phyloP scores from a whole-genome alignment of 768 basidiomycete genomes.

The Tricholoma furcatifolium region DNA sequence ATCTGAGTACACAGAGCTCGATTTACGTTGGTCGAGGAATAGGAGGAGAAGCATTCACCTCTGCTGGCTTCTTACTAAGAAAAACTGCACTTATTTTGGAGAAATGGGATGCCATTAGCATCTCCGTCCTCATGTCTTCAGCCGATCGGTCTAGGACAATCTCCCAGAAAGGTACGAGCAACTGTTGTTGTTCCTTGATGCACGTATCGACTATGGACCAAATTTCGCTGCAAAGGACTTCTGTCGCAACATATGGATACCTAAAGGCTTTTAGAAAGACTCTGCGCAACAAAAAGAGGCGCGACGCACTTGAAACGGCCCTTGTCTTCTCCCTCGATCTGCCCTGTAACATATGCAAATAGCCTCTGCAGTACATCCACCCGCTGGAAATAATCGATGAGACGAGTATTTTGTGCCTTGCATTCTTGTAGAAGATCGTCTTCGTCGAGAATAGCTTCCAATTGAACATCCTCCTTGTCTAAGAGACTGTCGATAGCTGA shows the following conservation, averaged over 20 bases:
- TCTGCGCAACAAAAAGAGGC: background rate
- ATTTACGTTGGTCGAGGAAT: constrained; percentile 23
- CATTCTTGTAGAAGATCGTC: constrained; percentile 93
- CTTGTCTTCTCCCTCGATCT: constrained; percentile 78
- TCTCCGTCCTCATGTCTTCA: constrained; percentile 85
- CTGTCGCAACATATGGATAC: constrained; percentile 90
- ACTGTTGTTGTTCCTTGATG: constrained; percentile 63
- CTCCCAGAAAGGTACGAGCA: constrained; percentile 92
- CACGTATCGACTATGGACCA: constrained; percentile 94
- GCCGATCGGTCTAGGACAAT: constrained; percentile 74
- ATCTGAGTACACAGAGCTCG: constrained; percentile 56
- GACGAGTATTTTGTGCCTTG: constrained; percentile 88
- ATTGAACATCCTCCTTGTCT: constrained; percentile 84
- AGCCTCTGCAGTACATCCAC: constrained; percentile 78
- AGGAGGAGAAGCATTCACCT: constrained; percentile 57
- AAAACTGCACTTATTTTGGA: constrained; percentile 92
- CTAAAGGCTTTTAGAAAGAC: constrained; percentile 35
- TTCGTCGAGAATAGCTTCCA: constrained; percentile 92
- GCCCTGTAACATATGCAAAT: constrained; percentile 82
- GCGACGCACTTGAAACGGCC: constrained; percentile 77
- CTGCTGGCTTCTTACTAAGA: constrained; percentile 82
- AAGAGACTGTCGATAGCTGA: constrained; percentile 88
- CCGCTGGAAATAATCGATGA: constrained; percentile 85
- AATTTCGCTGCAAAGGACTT: constrained; percentile 93
- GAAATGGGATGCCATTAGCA: constrained; percentile 89